Percentiles rank a stretch among this genome's conserved stretches.
Evolutionary conservation across 2,329 filamentous ascomycete genomes (phyloP).

Genomic region (Juglanconis sp.): DNA sequence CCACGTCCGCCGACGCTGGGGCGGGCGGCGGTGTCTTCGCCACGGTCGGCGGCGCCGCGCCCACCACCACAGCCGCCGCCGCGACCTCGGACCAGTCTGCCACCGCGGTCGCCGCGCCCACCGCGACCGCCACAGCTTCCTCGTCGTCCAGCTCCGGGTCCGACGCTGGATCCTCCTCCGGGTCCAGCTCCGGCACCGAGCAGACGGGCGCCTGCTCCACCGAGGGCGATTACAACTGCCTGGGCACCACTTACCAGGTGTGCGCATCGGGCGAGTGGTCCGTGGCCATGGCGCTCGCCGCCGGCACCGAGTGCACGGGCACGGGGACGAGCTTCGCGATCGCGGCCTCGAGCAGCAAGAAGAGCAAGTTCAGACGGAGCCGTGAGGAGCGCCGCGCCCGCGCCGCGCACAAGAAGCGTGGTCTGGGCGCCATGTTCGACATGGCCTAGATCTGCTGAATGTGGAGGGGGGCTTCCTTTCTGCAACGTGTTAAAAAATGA

Average conservation of each 20-base stretch:
- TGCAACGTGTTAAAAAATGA: neutral
- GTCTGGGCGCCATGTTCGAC: conserved; percentile 1
- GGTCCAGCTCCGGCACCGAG: conserved; percentile 26
- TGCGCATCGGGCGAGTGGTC: conserved; percentile 50
- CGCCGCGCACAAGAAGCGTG: neutral
- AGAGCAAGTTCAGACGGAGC: conserved; percentile 14
- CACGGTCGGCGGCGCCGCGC: conserved; percentile 24
- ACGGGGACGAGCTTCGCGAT: conserved; percentile 30
- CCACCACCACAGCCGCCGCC: conserved; percentile 13
- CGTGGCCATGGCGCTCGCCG: conserved; percentile 36
- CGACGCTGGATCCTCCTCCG: neutral
- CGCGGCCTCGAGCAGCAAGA: conserved; percentile 22
- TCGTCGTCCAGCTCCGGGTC: conserved; percentile 11
- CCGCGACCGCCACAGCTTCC: conserved; percentile 19
- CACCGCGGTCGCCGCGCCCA: conserved; percentile 14
- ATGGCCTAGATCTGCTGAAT: conserved; percentile 21
- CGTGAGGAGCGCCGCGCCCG: conserved; percentile 6
- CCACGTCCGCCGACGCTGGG: conserved; percentile 26
- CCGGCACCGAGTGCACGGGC: conserved; percentile 42
- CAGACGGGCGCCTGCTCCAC: conserved; percentile 42
- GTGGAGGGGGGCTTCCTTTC: neutral
- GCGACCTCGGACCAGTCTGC: neutral
- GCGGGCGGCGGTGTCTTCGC: conserved; percentile 36
- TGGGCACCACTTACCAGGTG: conserved; percentile 46
- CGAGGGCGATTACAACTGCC: conserved; percentile 50